Evolutionary conservation across 2,329 filamentous ascomycete genomes (phyloP), one percentile per base, ranked within the genome.

Genomic region (Sporothrix schenckii): DNA sequence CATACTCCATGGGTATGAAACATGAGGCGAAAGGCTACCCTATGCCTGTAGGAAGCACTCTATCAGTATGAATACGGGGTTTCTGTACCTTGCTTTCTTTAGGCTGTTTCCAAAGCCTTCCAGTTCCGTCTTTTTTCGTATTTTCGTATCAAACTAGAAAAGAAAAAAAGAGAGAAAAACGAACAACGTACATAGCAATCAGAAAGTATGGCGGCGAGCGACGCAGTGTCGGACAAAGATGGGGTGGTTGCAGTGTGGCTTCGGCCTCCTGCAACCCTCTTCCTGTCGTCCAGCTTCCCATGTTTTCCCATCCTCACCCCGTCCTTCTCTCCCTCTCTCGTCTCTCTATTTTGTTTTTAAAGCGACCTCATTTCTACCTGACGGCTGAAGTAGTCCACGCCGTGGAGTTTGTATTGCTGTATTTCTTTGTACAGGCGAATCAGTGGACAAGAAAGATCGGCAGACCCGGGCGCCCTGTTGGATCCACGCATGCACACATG

Each of bases 151-250:
- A 13, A n/a, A 68, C 14, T 2, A 67, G 53, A 56, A 27, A 27
- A 10, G 4, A 19, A 21, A 27, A 50, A 9, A 49, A 41, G 41
- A 2, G 52, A 47, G 16, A 16, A 11, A 49, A 24, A 13, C 13
- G 41, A 16, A 47, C 44, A 47, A 47, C 16, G 16, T 2, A 3
- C 52, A 13, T 24, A 10, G 30, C 52, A 27, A 54, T 54, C 14
- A 39, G 54, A 54, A 14, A 50, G n/a, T 47, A 11, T 49, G 50
- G 44, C 27, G 30, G 30, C 54, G 54, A 39, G 24, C 27, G 16
- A 44, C 44, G 27, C 19, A 4, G 54, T 39, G 69, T 70, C 61
- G 69, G 61, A 70, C 69, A 70, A 58, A 60, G 61, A 60, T 60
- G 52, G 61, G 5, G 50, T 56, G 68, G 50, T 60, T 41, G 69